Evolutionary conservation across 805 yeast species (phyloP).

Genomic region (Candida yuanshanica): DNA sequence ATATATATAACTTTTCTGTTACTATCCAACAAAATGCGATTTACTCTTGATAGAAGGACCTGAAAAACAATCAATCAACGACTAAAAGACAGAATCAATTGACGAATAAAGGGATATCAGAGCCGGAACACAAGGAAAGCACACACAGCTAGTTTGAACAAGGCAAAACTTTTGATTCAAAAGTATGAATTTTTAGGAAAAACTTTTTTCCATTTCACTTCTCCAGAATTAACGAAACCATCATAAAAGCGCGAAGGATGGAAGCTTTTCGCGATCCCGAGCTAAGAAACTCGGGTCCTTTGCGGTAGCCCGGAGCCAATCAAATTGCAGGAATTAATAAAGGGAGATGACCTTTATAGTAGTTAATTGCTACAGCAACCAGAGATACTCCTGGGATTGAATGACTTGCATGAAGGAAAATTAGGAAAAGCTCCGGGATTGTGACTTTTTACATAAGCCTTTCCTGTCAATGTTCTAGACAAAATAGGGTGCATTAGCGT

Average conservation of each 20-base stretch:
- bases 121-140: not conserved
- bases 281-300: not conserved
- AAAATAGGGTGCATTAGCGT: no score
- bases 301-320: constrained; percentile 1
- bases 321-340: not conserved
- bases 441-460: not conserved
- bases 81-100: not conserved
- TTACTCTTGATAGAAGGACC: no score
- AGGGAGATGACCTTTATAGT: no score
- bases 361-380: not conserved
- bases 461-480: no score
- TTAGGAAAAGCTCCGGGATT: not conserved
- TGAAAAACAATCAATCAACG: not conserved
- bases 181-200: not conserved
- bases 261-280: not conserved
- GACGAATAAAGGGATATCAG: not conserved
- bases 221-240: not conserved
- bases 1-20: no score
- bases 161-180: not conserved
- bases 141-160: not conserved
- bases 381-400: no score
- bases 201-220: not conserved
- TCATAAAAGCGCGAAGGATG: not conserved
- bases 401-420: no score
- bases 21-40: no score